phyloP scores from a whole-genome alignment of 306 rosid genomes.

The Glycyrrhiza uralensis region DNA sequence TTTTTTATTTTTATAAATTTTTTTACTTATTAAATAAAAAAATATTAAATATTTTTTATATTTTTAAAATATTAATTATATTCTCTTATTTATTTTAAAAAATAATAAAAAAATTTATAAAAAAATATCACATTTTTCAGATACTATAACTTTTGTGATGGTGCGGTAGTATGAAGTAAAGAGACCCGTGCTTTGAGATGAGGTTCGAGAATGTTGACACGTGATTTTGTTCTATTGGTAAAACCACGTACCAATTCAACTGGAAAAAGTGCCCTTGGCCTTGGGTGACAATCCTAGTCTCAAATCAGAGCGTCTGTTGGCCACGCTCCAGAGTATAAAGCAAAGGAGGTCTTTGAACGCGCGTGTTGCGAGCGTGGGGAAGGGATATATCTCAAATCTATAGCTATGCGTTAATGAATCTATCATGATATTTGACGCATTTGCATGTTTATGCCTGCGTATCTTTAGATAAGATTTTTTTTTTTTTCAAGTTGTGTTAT shows the following conservation, averaged over 20 bases:
- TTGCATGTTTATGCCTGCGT: neutral
- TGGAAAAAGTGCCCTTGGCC: neutral
- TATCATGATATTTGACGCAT: neutral
- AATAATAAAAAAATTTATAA: too few species aligned
- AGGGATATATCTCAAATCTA: neutral
- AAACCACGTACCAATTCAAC: neutral
- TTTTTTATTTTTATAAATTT: too few species aligned
- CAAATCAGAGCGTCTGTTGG: neutral
- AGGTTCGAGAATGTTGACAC: slow-evolving; percentile 21
- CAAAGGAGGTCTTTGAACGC: neutral
- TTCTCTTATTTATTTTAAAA: too few species aligned
- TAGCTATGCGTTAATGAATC: neutral
- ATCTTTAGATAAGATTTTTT: slow-evolving; percentile 10
- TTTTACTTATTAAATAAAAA: too few species aligned
- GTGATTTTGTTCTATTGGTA: slow-evolving; percentile 10
- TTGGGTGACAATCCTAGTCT: neutral
- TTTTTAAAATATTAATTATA: too few species aligned
- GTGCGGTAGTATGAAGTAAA: neutral
- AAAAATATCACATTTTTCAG: too few species aligned
- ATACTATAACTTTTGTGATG: too few species aligned
- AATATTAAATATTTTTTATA: too few species aligned
- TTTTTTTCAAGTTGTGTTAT: neutral
- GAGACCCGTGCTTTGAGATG: neutral
- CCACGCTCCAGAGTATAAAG: neutral
- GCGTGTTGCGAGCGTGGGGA: neutral